phyloP scores from a whole-genome alignment of 1,284 basidiomycete genomes.

The Trametes sp. region DNA sequence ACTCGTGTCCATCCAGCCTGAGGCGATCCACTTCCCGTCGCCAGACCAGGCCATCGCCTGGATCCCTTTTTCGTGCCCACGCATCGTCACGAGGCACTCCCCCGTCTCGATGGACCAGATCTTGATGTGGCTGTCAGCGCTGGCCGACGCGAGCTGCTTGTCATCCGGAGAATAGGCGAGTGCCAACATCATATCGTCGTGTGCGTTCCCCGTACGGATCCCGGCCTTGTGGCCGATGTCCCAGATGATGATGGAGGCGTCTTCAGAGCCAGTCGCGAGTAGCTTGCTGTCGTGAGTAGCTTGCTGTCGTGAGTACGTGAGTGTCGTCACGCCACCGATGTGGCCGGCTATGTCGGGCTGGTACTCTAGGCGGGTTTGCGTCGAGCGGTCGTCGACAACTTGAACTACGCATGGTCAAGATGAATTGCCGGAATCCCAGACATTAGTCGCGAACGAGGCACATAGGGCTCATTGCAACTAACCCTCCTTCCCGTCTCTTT shows the following conservation, averaged over 20 bases:
- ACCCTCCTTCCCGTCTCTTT: too few relatives aligned
- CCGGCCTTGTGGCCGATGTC: constrained; percentile 6
- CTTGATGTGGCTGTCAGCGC: constrained; percentile 27
- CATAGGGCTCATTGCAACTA: too few relatives aligned
- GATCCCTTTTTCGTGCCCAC: constrained; percentile 26
- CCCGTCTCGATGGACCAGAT: constrained; percentile 32
- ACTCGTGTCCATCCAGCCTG: constrained; percentile 36
- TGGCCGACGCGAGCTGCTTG: constrained; percentile 30
- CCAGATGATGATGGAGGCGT: constrained; percentile 27
- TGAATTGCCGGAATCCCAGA: too few relatives aligned
- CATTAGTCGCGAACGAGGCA: too few relatives aligned
- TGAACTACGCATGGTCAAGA: too few relatives aligned
- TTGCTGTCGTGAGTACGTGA: constrained; percentile 34
- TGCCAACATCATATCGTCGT: constrained; percentile 22
- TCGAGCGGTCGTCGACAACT: too few relatives aligned
- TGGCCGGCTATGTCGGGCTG: constrained; percentile 21
- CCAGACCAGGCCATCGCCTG: constrained; percentile 33
- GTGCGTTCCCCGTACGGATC: constrained; percentile 18
- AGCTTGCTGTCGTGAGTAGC: constrained; percentile 27
- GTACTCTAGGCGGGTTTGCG: neutral
- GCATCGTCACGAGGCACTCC: constrained; percentile 13
- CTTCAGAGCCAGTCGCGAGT: constrained; percentile 32
- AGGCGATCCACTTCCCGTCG: constrained; percentile 34
- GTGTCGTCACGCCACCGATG: constrained; percentile 14
- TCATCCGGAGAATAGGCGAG: constrained; percentile 37